phyloP scores from a whole-genome alignment of 169 alveolate genomes.

The Eimeria necatrix region DNA sequence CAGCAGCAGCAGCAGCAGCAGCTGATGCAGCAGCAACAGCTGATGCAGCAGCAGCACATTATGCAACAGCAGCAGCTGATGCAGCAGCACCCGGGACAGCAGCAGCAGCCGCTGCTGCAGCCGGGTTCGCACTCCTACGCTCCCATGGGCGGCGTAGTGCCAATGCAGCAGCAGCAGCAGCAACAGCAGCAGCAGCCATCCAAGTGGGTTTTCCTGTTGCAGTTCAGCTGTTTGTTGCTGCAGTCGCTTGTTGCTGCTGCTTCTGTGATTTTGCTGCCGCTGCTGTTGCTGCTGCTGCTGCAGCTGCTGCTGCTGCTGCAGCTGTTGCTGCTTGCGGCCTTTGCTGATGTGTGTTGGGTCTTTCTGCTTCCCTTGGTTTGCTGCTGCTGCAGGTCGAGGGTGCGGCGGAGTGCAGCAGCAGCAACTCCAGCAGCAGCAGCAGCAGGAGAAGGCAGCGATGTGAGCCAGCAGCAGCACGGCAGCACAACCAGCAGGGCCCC shows the following conservation, averaged over 20 bases:
- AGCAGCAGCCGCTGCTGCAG: not conserved
- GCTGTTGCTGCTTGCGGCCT: not conserved
- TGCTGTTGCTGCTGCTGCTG: not conserved
- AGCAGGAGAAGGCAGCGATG: not conserved
- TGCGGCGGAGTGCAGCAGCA: slow-evolving; percentile 12
- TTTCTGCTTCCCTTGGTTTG: not conserved
- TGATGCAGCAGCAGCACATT: not conserved
- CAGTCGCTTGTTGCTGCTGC: not conserved
- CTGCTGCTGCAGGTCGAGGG: not conserved
- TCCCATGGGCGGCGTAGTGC: not conserved
- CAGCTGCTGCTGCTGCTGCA: not conserved
- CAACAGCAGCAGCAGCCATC: not conserved
- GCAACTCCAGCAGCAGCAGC: slow-evolving; percentile 40
- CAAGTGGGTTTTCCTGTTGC: not conserved
- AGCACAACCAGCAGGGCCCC: slow-evolving; percentile 9
- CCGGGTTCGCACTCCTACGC: not conserved
- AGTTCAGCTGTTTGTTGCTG: not conserved
- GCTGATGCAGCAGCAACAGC: not conserved
- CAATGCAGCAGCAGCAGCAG: slow-evolving; percentile 10
- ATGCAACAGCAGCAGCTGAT: not conserved
- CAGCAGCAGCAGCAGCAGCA: slow-evolving; percentile 10
- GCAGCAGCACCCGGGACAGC: not conserved
- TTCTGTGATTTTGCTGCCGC: not conserved
- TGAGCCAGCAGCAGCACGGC: not conserved
- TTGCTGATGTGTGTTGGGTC: not conserved